Conservation (phyloP, 1,284 basidiomycete species). For the Mycosarcoma mackinlayi region DNA sequence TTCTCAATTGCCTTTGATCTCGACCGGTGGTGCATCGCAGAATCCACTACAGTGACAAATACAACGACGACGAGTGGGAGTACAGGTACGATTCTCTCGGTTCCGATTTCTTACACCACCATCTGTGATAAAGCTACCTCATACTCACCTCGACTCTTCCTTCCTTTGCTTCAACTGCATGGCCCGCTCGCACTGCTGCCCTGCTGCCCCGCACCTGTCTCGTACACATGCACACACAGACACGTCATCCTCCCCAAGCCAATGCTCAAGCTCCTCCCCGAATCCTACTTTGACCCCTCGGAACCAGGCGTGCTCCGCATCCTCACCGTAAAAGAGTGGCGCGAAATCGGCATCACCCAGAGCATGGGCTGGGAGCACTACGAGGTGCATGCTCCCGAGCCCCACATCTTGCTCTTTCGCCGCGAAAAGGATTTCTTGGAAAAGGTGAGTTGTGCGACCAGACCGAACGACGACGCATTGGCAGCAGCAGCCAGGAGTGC, state of each 20-base stretch:
- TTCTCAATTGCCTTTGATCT: no score
- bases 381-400: slow-evolving; percentile 81
- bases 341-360: slow-evolving; percentile 94
- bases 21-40: slow-evolving; percentile 12
- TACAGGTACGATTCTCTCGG: slow-evolving; percentile 72
- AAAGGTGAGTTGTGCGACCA: slow-evolving; percentile 42
- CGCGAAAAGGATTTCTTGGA: slow-evolving; percentile 70
- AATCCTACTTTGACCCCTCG: slow-evolving; percentile 74
- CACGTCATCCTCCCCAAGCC: slow-evolving; percentile 68
- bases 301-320: slow-evolving; percentile 83
- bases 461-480: neutral
- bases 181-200: neutral
- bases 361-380: slow-evolving; percentile 97
- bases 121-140: neutral
- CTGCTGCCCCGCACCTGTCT: neutral
- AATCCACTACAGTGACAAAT: slow-evolving; percentile 69
- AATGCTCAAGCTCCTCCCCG: slow-evolving; percentile 65
- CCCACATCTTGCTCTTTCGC: slow-evolving; percentile 70
- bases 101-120: neutral
- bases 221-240: slow-evolving; percentile 71
- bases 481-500: neutral
- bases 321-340: slow-evolving; percentile 87
- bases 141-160: neutral
- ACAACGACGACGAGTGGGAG: slow-evolving; percentile 72
- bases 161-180: neutral